Evolutionary conservation across 164 flowering plant genomes (phyloP), one percentile per base, ranked within the genome.

Genomic region (Kalanchoe fedtschenkoi): DNA sequence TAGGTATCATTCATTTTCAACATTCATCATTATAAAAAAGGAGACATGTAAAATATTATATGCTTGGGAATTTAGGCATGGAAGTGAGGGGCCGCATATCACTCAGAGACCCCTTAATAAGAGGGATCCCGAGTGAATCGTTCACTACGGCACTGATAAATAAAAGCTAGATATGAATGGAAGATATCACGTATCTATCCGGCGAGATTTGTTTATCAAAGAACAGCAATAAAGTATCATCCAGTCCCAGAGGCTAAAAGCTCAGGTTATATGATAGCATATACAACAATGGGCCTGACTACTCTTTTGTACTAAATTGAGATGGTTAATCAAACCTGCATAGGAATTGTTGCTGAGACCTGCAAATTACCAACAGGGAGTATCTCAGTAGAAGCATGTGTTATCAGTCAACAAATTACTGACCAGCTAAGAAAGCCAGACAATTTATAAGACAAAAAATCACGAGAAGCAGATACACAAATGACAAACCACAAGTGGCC

Each of bases 301-400:
- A 15, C 56, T 26, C 30, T 4, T 15, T 51, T 26, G 56, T 24
- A 26, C 7, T 24, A 17, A 34, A 51, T 26, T 5, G 26, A 51
- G 32, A 51, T 4, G 26, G 32, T 51, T 30, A 51, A 51, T 24
- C 56, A 24, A 16, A 51, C 56, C 56, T 26, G 56, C 56, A 51
- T 24, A 51, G 56, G 56, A 51, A 13, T 51, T 51, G 56, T 51
- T 51, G 56, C 56, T 26, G 32, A 51, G 56, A 51, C 56, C 56
- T 51, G 32, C 32, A 51, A 51, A 51, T 17, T 11, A 26, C 14
- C 56, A 51, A 51, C 56, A 51, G 11, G 17, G 26, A 51, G 32
- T 10, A 24, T 51, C 26, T 26, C 26, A 51, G 56, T 51, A 24
- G 26, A 51, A 22, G 19, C 8, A 24, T 6, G 21, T 21, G n/a